Evolutionary conservation across 2,329 filamentous ascomycete species (phyloP).

Genomic region (Monosporascus sp.): DNA sequence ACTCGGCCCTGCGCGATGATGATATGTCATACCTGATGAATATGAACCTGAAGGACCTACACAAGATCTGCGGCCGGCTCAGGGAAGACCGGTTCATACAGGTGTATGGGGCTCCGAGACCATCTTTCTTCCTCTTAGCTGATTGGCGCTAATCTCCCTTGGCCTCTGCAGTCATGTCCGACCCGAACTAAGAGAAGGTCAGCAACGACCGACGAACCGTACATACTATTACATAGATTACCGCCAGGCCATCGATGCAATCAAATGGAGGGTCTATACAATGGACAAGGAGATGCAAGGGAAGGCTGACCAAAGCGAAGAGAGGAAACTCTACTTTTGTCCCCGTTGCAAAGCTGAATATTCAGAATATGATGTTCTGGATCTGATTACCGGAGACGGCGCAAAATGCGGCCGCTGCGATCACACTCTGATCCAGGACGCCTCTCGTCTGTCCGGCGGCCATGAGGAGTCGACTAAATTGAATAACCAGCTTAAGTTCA

Average conservation of each 20-base stretch:
- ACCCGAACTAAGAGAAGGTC: constrained; percentile 72
- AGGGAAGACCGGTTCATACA: constrained; percentile 80
- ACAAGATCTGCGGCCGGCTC: constrained; percentile 80
- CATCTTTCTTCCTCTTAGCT: not conserved
- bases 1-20: constrained; percentile 74
- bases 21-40: constrained; percentile 83
- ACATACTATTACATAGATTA: constrained; percentile 99
- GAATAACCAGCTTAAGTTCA: constrained; percentile 74
- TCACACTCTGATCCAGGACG: constrained; percentile 56
- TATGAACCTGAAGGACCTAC: constrained; percentile 86
- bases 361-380: constrained; percentile 84
- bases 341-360: constrained; percentile 76
- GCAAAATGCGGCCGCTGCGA: constrained; percentile 82
- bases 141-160: constrained; percentile 2
- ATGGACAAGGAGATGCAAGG: constrained; percentile 86
- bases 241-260: constrained; percentile 87
- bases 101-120: constrained; percentile 52
- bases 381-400: constrained; percentile 62
- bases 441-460: constrained; percentile 62
- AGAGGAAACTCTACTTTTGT: constrained; percentile 91
- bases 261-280: constrained; percentile 88
- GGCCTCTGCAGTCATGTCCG: constrained; percentile 54
- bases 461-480: constrained; percentile 68
- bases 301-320: constrained; percentile 70
- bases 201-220: constrained; percentile 73